These are phyloP conservation scores for Epichloe amarillans DNA, from an alignment of 2,329 filamentous ascomycete species.

Conservation along the genomic window DNA sequence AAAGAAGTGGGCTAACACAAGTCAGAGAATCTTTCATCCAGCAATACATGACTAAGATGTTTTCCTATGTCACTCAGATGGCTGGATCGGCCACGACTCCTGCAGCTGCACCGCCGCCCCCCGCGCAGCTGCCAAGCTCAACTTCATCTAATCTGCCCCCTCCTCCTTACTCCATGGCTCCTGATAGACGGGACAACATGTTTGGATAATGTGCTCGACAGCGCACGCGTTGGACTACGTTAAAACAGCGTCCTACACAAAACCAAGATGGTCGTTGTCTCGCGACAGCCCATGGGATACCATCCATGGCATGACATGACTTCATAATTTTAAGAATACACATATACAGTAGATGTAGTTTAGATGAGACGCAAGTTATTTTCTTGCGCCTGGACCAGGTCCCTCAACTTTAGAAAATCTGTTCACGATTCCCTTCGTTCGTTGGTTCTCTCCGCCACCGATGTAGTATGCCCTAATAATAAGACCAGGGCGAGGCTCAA, in stretches of 20 bases:
- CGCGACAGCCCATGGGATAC: too few species aligned
- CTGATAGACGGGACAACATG: conserved; percentile 6
- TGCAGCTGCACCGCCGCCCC: conserved; percentile 2
- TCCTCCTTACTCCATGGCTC: conserved; percentile 10
- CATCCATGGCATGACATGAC: not conserved
- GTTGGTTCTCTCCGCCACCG: too few species aligned
- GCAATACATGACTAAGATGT: conserved; percentile 62
- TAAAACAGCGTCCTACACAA: too few species aligned
- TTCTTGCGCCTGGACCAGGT: too few species aligned
- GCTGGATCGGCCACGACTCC: not conserved
- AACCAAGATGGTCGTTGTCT: too few species aligned
- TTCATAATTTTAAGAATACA: not conserved
- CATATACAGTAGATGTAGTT: not conserved
- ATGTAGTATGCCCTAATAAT: too few species aligned
- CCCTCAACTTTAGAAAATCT: too few species aligned
- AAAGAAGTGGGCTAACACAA: conserved; percentile 1
- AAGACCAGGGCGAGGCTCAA: too few species aligned
- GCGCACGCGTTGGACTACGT: not conserved
- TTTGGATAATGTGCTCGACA: conserved; percentile 4
- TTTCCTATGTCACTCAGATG: conserved; percentile 35
- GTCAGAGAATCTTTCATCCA: conserved; percentile 60
- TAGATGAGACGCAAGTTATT: not conserved
- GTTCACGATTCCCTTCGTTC: too few species aligned
- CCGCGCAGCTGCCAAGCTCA: not conserved
- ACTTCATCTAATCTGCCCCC: conserved; percentile 10